These are phyloP conservation scores for Pilobolus umbonatus DNA, from an alignment of 192 early-diverging fungal genomes.

Conservation along the genomic window DNA sequence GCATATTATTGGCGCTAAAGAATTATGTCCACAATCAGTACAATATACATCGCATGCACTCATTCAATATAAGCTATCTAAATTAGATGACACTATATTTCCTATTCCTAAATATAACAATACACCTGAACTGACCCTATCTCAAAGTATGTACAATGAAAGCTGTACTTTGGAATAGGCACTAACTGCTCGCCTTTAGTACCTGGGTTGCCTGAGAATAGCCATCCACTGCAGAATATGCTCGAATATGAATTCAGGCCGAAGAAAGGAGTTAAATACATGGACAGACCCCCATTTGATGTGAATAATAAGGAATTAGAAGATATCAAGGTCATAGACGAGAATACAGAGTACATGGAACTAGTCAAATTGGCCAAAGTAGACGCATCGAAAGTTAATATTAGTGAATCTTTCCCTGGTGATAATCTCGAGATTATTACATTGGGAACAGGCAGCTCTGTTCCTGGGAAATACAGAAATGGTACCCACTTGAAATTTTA, in stretches of 20 bases:
- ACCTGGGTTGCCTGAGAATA: conserved; percentile 8
- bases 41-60: conserved; percentile 62
- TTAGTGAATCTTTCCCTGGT: conserved; percentile 29
- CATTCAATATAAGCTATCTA: conserved; percentile 61
- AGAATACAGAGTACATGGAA: conserved; percentile 35
- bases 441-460: conserved; percentile 87
- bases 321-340: conserved; percentile 15
- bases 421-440: conserved; percentile 51
- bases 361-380: conserved; percentile 24
- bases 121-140: conserved; percentile 34
- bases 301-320: conserved; percentile 1
- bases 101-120: conserved; percentile 62
- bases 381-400: conserved; percentile 26
- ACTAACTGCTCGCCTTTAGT: conserved; percentile 4
- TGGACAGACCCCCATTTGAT: conserved; percentile 28
- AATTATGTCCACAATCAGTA: conserved; percentile 58
- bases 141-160: neutral
- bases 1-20: conserved; percentile 71
- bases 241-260: conserved; percentile 61
- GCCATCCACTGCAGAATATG: conserved; percentile 33
- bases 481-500: conserved; percentile 40
- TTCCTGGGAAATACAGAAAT: conserved; percentile 90
- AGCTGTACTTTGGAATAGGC: neutral
- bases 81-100: conserved; percentile 61
- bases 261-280: conserved; percentile 44